Evolutionary conservation across 441 rosid genomes (phyloP), one percentile per base, ranked within the genome.

Genomic region (Codiaeum variegatum): DNA sequence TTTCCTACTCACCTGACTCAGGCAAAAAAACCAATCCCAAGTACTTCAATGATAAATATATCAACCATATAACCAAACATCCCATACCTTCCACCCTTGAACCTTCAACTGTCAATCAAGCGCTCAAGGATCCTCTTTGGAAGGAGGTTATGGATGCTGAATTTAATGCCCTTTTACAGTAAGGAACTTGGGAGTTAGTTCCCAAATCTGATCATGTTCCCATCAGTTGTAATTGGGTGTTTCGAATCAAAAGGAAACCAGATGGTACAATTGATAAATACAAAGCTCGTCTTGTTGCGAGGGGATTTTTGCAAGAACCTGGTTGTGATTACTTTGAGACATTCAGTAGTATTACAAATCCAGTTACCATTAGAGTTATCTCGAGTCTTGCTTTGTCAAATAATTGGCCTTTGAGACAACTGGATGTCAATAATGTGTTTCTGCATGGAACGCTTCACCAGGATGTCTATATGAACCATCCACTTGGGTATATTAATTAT

Each of bases 111-210:
- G 62, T 23, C 0, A 66, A 32, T 1, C 40, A 66, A 44, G 70
- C 40, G 0, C 6, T 66, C 0, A 44, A 66, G 47, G 52, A 66
- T 36, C 42, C 55, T 15, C 29, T 28, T 32, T 71, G 67, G 68
- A 10, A 21, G 1, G 0, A 29, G 19, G 59, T 68, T 11, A 71
- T 71, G 59, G 47, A 61, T 28, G 47, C 13, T 9, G 29, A 71
- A 19, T 46, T 42, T 19, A 71, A 61, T 62, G 47, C 60, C 0
- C 4, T 71, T 0, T 28, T 56, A 24, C 29, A 61, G 0, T 47
- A 44, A 4, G 31, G 31, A 3, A 71, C 75, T 26, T 71, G 67
- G 68, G 60, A 28, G 5, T 31, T 71, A 0, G 68, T 71, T 26
- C 34, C 75, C 0, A 29, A 44, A 34, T 23, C 38, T 0, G 3